Evolutionary conservation across 1,284 basidiomycete species (phyloP), one percentile per base, ranked within the genome.

Genomic region (Fomitiporia mediterranea): DNA sequence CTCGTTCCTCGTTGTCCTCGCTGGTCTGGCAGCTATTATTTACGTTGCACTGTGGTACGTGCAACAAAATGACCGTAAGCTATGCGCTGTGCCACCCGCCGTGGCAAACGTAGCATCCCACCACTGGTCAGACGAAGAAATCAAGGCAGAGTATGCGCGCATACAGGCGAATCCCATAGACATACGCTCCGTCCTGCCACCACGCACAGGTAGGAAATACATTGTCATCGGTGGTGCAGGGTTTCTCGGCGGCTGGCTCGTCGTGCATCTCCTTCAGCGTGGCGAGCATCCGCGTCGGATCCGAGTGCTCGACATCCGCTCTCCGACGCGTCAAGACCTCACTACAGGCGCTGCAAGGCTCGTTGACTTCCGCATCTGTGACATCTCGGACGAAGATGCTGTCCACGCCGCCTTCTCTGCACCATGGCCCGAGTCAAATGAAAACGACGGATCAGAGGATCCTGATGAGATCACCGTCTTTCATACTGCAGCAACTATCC

Each of bases 241-340:
- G 0, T 87, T 88, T 58, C 66, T 89, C 4, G 87, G 87, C 8
- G 84, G 84, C 11, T 90, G 87, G 87, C 82, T 90, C 38, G 81
- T 85, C 2, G 69, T 80, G 0, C 81, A 86, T 51, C 72, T 90
- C 1, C 60, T 89, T 6, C 71, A 80, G 43, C 78, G 87, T 1
- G 87, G 87, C 0, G 87, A 90, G 67, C 75, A 86, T 58, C 81
- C 84, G 0, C 72, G 70, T 46, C 72, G 70, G 11, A 87, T 89
- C 28, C 74, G 86, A n/a, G 70, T 90, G 2, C 61, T 89, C 23
- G 88, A 90, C 66, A 73, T 89, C 34, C 78, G 77, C 13, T 64
- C 70, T 3, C 84, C 86, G 1, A 69, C 70, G 17, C 79, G 83
- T 8, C 62, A 69, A 30, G 84, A 86, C 59, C 68, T 86, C 39